Percentiles rank a stretch among this genome's conserved stretches.
These are phyloP conservation scores for Penicillium odoratum DNA, from an alignment of 495 filamentous ascomycete genomes.

Conservation along the genomic window DNA sequence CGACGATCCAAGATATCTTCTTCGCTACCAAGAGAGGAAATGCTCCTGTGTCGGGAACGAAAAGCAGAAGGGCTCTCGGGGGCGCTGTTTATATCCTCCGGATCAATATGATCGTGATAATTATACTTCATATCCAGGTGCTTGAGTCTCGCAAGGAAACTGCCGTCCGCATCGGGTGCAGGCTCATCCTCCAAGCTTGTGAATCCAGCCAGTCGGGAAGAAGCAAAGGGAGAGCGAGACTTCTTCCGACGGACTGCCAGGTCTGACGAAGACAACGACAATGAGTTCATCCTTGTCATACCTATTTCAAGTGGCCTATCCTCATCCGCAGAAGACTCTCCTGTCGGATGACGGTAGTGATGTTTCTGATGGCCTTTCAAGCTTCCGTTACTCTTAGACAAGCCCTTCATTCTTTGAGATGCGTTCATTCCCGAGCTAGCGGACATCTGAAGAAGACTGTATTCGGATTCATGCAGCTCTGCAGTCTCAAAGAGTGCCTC, in stretches of 20 bases:
- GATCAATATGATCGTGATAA: slow-evolving; percentile 14
- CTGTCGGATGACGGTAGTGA: slow-evolving; percentile 42
- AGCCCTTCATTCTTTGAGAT: slow-evolving; percentile 1
- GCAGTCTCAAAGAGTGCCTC: slow-evolving; percentile 61
- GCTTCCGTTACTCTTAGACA: background rate
- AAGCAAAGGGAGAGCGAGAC: slow-evolving; percentile 22
- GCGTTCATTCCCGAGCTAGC: background rate
- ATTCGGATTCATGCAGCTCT: slow-evolving; percentile 38
- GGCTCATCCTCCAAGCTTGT: slow-evolving; percentile 13
- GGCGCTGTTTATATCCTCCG: slow-evolving; percentile 25
- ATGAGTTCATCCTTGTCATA: slow-evolving; percentile 40
- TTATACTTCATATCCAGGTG: slow-evolving; percentile 17
- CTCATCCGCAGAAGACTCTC: slow-evolving; percentile 76
- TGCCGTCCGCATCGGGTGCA: slow-evolving; percentile 13
- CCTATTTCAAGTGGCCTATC: slow-evolving; percentile 80
- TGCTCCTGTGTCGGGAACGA: slow-evolving; percentile 50
- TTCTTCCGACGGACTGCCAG: slow-evolving; percentile 13
- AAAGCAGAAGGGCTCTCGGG: slow-evolving; percentile 23
- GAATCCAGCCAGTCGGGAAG: slow-evolving; percentile 13
- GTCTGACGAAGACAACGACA: slow-evolving; percentile 10
- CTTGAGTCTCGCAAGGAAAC: slow-evolving; percentile 27
- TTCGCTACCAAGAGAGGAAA: slow-evolving; percentile 75
- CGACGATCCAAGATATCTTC: slow-evolving; percentile 80
- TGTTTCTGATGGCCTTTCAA: slow-evolving; percentile 20
- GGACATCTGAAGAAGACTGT: slow-evolving; percentile 21